A percentile compares a stretch with the other conserved stretches of the same genome.
These are phyloP conservation scores for Incumbomyces lentus DNA, from an alignment of 2,329 filamentous ascomycete genomes.

Conservation along the genomic window DNA sequence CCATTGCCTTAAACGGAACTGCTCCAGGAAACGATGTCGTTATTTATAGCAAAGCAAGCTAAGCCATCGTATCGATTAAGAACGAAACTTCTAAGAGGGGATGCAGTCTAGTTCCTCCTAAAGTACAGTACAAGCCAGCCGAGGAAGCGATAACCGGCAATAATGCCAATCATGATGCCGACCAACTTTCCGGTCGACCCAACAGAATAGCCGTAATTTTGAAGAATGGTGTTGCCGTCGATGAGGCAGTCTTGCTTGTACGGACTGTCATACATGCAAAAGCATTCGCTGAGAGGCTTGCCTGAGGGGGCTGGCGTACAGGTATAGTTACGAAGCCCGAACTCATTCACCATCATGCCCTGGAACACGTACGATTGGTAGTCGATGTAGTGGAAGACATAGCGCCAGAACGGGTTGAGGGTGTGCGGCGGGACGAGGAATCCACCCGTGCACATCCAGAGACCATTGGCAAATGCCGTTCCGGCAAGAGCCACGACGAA, in stretches of 20 bases:
- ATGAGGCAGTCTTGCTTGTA: conserved; percentile 58
- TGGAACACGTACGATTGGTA: conserved; percentile 73
- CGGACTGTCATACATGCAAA: conserved; percentile 61
- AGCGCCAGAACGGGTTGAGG: conserved; percentile 70
- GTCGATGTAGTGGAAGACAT: conserved; percentile 75
- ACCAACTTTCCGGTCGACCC: conserved; percentile 54
- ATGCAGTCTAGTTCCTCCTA: too few species aligned
- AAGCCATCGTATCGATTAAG: too few species aligned
- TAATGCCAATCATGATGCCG: conserved; percentile 68
- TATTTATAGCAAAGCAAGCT: too few species aligned
- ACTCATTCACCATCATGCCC: conserved; percentile 91
- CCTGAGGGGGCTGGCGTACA: conserved; percentile 38
- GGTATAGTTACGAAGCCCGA: conserved; percentile 52
- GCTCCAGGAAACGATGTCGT: too few species aligned
- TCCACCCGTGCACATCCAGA: conserved; percentile 81
- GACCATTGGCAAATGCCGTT: conserved; percentile 73
- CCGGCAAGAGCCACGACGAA: conserved; percentile 72
- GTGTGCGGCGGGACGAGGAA: conserved; percentile 65
- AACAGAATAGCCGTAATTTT: conserved; percentile 52
- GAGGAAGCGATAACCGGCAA: conserved; percentile 59
- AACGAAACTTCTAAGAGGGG: too few species aligned
- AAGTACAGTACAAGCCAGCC: conserved; percentile 12
- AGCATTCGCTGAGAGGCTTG: too few species aligned
- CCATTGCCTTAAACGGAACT: too few species aligned
- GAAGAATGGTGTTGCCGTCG: conserved; percentile 58